Conservation (phyloP, 2,329 filamentous ascomycete species). For the Aspergillus sp. region DNA sequence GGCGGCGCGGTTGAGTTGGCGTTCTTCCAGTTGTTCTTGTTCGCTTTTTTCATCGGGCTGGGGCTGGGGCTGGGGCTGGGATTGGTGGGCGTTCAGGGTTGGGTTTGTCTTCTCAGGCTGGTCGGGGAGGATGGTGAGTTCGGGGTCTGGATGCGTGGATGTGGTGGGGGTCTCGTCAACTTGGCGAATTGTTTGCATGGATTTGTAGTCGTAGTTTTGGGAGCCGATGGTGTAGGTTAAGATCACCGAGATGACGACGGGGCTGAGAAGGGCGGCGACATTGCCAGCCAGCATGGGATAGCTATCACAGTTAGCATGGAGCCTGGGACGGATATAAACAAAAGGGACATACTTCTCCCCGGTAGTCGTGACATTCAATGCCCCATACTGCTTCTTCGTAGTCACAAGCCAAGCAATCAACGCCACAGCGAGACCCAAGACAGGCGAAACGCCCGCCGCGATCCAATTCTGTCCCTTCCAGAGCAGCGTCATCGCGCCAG, state of each 20-base stretch:
- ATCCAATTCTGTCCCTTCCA: conserved; percentile 74
- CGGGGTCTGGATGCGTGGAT: conserved; percentile 56
- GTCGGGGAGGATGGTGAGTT: conserved; percentile 48
- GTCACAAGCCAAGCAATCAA: conserved; percentile 73
- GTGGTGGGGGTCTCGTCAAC: conserved; percentile 68
- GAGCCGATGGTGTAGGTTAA: conserved; percentile 62
- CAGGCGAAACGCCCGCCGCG: conserved; percentile 61
- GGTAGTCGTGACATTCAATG: conserved; percentile 63
- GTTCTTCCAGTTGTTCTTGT: conserved; percentile 36
- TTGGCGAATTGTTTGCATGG: conserved; percentile 70
- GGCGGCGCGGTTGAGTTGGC: conserved; percentile 47
- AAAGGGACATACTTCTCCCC: conserved; percentile 55
- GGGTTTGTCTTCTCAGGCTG: conserved; percentile 6
- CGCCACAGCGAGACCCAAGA: conserved; percentile 60
- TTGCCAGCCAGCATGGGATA: conserved; percentile 84
- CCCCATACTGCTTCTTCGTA: conserved; percentile 59
- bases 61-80: background rate
- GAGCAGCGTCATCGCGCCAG: conserved; percentile 68
- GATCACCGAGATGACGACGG: conserved; percentile 63
- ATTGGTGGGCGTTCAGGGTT: background rate
- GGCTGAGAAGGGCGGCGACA: conserved; percentile 70
- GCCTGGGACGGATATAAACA: background rate
- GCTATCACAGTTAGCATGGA: conserved; percentile 12
- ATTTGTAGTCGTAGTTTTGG: conserved; percentile 77
- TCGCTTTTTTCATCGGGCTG: conserved; percentile 16